A percentile compares a stretch with the other conserved stretches of the same genome.
phyloP scores from a whole-genome alignment of 208 protist species.

The Trichomonas gallinae region DNA sequence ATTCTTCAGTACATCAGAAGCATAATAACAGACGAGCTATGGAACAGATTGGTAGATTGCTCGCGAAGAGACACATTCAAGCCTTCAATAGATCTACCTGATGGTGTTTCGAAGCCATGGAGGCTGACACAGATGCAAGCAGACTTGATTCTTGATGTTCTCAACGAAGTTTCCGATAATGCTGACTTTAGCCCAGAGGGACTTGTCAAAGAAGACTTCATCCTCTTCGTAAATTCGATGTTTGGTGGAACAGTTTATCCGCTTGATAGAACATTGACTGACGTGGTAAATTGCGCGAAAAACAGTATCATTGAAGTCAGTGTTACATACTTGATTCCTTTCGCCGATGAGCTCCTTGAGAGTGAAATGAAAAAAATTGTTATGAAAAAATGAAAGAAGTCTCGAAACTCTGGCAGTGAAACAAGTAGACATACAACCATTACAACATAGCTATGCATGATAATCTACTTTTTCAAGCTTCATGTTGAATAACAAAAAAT shows the following conservation, averaged over 20 bases:
- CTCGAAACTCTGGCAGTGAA: too few species aligned
- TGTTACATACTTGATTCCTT: not conserved
- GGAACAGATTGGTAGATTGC: not conserved
- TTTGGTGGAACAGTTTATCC: not conserved
- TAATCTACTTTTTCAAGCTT: too few species aligned
- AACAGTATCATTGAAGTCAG: not conserved
- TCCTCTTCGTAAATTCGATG: not conserved
- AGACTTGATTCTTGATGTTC: not conserved
- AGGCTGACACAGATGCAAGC: not conserved
- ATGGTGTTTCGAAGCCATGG: not conserved
- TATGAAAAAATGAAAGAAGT: too few species aligned
- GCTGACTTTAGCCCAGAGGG: not conserved
- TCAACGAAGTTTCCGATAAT: not conserved
- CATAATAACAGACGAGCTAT: not conserved
- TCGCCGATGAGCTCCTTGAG: not conserved
- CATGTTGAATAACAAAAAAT: too few species aligned
- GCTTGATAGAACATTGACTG: not conserved
- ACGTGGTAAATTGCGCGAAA: not conserved
- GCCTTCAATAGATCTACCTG: not conserved
- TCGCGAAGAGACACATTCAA: not conserved
- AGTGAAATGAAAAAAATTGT: not conserved
- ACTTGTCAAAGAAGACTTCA: not conserved
- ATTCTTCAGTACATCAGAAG: not conserved
- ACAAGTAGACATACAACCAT: too few species aligned
- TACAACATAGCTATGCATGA: too few species aligned